These are phyloP conservation scores for Globisporangium nagaii DNA, from an alignment of 352 stramenopile genomes.

Conservation along the genomic window DNA sequence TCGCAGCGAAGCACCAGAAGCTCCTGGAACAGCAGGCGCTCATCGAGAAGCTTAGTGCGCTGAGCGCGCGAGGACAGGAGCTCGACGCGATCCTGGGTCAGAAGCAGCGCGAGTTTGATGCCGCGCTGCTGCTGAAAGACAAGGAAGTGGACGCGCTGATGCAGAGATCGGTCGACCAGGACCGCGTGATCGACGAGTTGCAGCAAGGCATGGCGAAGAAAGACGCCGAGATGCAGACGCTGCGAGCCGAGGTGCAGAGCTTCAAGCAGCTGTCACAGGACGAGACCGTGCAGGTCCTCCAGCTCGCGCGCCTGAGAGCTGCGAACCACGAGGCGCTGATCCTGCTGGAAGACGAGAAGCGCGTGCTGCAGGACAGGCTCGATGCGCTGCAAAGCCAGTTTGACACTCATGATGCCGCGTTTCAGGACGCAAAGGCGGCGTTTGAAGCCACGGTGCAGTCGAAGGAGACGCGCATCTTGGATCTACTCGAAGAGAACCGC, in stretches of 20 bases:
- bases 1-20: neutral
- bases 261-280: constrained; percentile 55
- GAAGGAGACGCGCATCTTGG: constrained; percentile 13
- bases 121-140: constrained; percentile 15
- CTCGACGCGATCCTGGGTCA: neutral
- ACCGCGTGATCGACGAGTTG: constrained; percentile 22
- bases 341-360: constrained; percentile 55
- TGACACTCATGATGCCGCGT: neutral
- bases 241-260: constrained; percentile 25
- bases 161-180: constrained; percentile 29
- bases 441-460: constrained; percentile 16
- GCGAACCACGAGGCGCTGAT: constrained; percentile 52
- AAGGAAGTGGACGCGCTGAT: constrained; percentile 48
- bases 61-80: neutral
- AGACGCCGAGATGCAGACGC: constrained; percentile 22
- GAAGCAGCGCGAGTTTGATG: constrained; percentile 1
- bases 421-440: neutral
- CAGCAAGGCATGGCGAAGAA: constrained; percentile 18
- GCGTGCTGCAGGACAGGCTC: constrained; percentile 28
- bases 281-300: constrained; percentile 67
- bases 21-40: constrained; percentile 1
- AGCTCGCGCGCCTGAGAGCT: constrained; percentile 56
- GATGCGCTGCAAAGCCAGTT: constrained; percentile 11
- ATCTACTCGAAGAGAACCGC: constrained; percentile 25
- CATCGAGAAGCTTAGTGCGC: neutral